A percentile compares a stretch with the other conserved stretches of the same genome.
phyloP scores from a whole-genome alignment of 163 green algal species.

The Scenedesmus sp. region DNA sequence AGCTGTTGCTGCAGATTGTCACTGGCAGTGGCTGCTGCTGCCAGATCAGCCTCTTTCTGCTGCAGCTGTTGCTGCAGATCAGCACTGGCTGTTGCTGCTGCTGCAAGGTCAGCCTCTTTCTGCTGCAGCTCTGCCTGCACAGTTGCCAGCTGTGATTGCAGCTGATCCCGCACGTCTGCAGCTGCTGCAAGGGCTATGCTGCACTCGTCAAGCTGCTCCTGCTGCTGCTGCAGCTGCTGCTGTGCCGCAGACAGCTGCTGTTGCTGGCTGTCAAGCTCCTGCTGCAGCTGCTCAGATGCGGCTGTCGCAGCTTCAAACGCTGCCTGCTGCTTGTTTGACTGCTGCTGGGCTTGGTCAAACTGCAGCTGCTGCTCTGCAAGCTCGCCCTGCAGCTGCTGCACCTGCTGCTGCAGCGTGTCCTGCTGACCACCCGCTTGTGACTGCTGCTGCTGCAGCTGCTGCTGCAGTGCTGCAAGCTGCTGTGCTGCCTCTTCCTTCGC shows the following conservation, averaged over 20 bases:
- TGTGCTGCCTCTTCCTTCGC: conserved; percentile 8
- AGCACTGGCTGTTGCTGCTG: not conserved
- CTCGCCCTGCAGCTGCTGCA: conserved; percentile 20
- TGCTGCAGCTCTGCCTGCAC: conserved; percentile 3
- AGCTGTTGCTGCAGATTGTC: not conserved
- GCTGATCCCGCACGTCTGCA: not conserved
- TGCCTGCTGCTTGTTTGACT: not conserved
- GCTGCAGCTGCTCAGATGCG: not conserved
- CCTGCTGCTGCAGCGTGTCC: not conserved
- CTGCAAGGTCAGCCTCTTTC: not conserved
- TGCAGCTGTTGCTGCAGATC: not conserved
- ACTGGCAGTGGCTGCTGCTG: too few relatives aligned
- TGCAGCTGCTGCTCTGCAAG: conserved; percentile 19
- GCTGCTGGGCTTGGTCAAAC: not conserved
- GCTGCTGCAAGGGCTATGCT: not conserved
- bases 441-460: conserved; percentile 25
- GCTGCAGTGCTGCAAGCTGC: conserved; percentile 37
- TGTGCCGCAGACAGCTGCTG: conserved; percentile 19
- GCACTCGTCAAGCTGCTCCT: not conserved
- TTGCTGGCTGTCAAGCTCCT: conserved; percentile 1
- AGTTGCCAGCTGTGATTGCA: not conserved
- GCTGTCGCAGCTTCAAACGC: too few relatives aligned
- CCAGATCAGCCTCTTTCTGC: too few relatives aligned
- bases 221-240: conserved; percentile 6
- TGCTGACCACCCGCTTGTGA: not conserved